These are phyloP conservation scores for Botrytis tulipae DNA, from an alignment of 2,329 filamentous ascomycete species.

Conservation along the genomic window DNA sequence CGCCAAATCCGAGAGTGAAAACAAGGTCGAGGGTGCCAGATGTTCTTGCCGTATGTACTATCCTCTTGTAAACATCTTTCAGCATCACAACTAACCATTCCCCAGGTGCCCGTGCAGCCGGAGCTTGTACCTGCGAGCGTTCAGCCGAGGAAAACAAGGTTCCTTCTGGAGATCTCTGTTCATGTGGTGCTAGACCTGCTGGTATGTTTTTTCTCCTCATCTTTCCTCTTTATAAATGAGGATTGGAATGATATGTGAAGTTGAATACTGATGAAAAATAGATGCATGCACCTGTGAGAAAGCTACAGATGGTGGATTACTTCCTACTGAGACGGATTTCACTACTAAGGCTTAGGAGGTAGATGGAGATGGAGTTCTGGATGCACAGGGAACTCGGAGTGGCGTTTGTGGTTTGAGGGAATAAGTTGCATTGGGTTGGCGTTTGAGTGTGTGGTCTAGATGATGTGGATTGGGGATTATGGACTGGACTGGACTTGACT, in stretches of 20 bases:
- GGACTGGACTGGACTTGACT: not conserved
- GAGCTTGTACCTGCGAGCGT: constrained; percentile 78
- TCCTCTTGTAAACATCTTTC: constrained; percentile 26
- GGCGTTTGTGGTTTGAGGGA: not conserved
- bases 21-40: constrained; percentile 66
- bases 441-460: not conserved
- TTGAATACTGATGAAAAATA: constrained; percentile 35
- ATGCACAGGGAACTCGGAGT: not conserved
- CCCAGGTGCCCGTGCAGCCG: constrained; percentile 64
- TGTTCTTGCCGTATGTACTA: constrained; percentile 70
- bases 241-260: not conserved
- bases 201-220: constrained; percentile 51
- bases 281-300: constrained; percentile 83
- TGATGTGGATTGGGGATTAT: not conserved
- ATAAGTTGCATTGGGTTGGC: not conserved
- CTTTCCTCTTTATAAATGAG: not conserved
- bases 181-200: constrained; percentile 72
- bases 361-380: not conserved
- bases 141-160: constrained; percentile 67
- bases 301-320: constrained; percentile 58
- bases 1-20: constrained; percentile 73
- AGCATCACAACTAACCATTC: constrained; percentile 1
- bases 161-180: constrained; percentile 61
- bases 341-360: constrained; percentile 57
- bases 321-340: constrained; percentile 79